Conservation (phyloP, 345 rosid genomes). For the Gossypium thurberi region DNA sequence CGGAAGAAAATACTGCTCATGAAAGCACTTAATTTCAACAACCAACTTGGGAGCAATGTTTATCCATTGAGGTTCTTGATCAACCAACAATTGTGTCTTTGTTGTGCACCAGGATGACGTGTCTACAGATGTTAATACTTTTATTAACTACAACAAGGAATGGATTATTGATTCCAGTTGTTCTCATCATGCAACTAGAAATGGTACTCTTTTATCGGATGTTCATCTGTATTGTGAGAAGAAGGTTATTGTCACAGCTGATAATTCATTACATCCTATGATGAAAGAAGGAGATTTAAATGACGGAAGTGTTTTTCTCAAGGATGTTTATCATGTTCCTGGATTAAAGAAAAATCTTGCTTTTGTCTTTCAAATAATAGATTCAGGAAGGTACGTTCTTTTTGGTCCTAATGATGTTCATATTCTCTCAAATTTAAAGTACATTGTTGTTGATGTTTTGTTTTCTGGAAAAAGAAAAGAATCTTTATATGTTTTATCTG, state of each 20-base stretch:
- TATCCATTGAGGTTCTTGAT: too few relatives aligned
- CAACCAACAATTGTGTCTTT: too few relatives aligned
- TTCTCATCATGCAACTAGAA: neutral
- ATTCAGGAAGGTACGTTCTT: neutral
- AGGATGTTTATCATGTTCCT: neutral
- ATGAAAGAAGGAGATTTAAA: neutral
- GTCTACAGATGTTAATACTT: too few relatives aligned
- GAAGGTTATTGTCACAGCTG: neutral
- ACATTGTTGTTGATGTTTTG: neutral
- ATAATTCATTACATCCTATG: too few relatives aligned
- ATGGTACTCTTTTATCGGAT: neutral
- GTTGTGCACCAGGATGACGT: neutral
- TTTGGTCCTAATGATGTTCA: neutral
- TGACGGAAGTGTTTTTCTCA: neutral
- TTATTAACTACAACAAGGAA: too few relatives aligned
- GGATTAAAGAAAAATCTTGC: neutral
- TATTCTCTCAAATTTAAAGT: neutral
- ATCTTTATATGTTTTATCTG: neutral
- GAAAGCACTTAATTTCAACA: neutral
- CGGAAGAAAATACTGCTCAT: too few relatives aligned
- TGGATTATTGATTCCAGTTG: too few relatives aligned
- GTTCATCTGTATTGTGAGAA: neutral
- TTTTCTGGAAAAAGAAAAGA: neutral
- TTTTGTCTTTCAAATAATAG: neutral
- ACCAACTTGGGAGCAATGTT: neutral